Percentiles rank a stretch among this genome's conserved stretches.
Evolutionary conservation across 1,284 basidiomycete species (phyloP).

Genomic region (Tilletia caries): DNA sequence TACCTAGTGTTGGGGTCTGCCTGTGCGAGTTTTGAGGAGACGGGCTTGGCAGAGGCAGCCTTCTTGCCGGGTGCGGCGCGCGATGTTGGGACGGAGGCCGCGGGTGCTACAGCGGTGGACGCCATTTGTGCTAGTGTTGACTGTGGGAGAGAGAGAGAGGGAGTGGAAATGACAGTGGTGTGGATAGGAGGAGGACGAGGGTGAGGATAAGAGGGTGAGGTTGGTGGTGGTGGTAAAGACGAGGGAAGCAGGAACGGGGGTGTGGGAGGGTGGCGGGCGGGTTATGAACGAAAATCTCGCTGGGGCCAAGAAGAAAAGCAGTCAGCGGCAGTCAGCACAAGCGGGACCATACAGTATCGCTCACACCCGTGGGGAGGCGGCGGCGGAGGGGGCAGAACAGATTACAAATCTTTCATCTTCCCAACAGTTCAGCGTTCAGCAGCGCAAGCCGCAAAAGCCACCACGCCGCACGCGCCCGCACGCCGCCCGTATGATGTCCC

Average conservation of each 20-base stretch:
- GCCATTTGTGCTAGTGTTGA: background rate
- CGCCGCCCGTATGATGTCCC: too few relatives aligned
- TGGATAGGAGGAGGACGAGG: too few relatives aligned
- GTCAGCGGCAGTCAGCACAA: too few relatives aligned
- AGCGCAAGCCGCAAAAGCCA: too few relatives aligned
- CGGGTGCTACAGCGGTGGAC: background rate
- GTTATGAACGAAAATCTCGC: background rate
- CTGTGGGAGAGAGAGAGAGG: background rate
- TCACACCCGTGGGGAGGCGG: too few relatives aligned
- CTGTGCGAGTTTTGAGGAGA: background rate
- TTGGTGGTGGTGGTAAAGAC: background rate
- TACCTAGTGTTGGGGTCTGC: slow-evolving; percentile 19
- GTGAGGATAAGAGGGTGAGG: background rate
- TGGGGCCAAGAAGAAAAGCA: too few relatives aligned
- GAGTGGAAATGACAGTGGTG: background rate
- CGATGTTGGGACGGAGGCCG: background rate
- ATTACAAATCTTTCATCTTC: too few relatives aligned
- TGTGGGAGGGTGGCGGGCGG: background rate
- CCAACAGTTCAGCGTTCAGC: too few relatives aligned
- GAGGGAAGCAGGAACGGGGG: background rate
- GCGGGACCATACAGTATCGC: too few relatives aligned
- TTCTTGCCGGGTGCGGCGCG: background rate
- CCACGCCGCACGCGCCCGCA: too few relatives aligned
- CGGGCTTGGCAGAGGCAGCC: background rate
- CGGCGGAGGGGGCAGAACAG: too few relatives aligned